Percentiles rank a stretch among this genome's conserved stretches.
phyloP scores from a whole-genome alignment of 1,139 yeast genomes.

The Yamadazyma dushanensis region DNA sequence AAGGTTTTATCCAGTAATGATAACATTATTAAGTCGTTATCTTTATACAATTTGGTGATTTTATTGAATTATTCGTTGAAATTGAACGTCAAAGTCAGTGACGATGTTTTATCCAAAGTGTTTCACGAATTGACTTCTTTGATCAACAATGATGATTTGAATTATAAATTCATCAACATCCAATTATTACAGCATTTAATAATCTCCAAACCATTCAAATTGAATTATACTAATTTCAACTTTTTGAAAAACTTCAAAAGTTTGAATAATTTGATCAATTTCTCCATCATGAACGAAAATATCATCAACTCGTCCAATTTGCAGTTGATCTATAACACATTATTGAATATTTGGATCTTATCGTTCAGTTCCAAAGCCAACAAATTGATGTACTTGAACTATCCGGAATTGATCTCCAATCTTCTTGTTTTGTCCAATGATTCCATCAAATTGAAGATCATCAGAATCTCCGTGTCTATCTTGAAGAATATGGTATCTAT shows the following conservation, averaged over 20 bases:
- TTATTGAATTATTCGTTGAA: conserved; percentile 31
- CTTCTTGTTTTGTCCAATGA: conserved; percentile 56
- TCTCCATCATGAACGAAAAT: conserved; percentile 27
- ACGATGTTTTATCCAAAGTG: conserved; percentile 39
- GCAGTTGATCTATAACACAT: conserved; percentile 80
- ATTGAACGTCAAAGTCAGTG: conserved; percentile 17
- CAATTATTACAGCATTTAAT: conserved; percentile 68
- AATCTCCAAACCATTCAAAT: conserved; percentile 58
- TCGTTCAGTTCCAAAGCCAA: conserved; percentile 68
- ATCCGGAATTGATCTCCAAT: conserved; percentile 59
- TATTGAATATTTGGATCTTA: conserved; percentile 80
- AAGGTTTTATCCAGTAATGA: conserved; percentile 51
- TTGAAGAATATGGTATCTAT: conserved; percentile 58
- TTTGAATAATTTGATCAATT: conserved; percentile 38
- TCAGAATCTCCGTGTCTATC: conserved; percentile 75
- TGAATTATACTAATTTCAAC: conserved; percentile 55
- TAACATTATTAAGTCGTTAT: conserved; percentile 44
- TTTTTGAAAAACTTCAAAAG: conserved; percentile 54
- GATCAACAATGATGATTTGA: conserved; percentile 46
- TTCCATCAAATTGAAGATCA: conserved; percentile 89
- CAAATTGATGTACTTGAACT: conserved; percentile 52
- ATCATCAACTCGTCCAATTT: conserved; percentile 58
- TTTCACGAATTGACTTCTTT: conserved; percentile 47
- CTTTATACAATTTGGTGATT: conserved; percentile 46
- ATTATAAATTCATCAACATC: conserved; percentile 62